Percentiles rank a stretch among this genome's conserved stretches.
Evolutionary conservation across 169 alveolate genomes (phyloP).

Genomic region (Eimeria acervulina): DNA sequence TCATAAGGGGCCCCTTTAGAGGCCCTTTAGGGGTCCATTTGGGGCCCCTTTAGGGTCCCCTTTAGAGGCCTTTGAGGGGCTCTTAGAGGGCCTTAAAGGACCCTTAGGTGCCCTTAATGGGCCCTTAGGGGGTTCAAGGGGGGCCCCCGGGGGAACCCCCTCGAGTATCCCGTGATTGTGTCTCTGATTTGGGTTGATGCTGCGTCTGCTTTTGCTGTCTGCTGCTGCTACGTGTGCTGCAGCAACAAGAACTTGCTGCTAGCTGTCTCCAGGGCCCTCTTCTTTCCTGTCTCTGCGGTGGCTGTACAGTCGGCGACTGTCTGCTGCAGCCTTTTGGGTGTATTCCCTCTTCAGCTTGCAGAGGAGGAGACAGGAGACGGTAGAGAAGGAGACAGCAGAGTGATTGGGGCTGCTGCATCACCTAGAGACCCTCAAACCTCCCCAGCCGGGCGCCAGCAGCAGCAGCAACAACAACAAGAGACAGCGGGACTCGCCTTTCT

Average conservation of each 20-base stretch:
- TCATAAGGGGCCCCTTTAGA: too few species aligned
- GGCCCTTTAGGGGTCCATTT: too few species aligned
- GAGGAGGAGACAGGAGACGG: not conserved
- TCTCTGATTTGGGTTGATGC: too few species aligned
- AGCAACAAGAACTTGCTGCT: slow-evolving; percentile 15
- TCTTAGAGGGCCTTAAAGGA: too few species aligned
- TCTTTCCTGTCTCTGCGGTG: not conserved
- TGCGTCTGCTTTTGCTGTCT: not conserved
- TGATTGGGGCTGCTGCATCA: too few species aligned
- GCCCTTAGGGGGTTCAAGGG: not conserved
- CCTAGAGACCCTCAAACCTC: too few species aligned
- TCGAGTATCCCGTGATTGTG: too few species aligned
- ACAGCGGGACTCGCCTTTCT: slow-evolving; percentile 26
- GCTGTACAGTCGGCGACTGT: slow-evolving; percentile 15
- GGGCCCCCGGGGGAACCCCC: too few species aligned
- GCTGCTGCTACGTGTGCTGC: not conserved
- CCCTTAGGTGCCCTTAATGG: not conserved
- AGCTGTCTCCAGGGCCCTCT: slow-evolving; percentile 1
- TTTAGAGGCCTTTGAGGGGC: too few species aligned
- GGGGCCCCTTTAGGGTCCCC: too few species aligned
- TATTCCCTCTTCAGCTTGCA: not conserved
- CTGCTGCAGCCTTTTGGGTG: not conserved
- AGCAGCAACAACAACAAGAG: not conserved
- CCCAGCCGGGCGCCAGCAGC: too few species aligned
- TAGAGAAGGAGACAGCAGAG: not conserved